These are phyloP conservation scores for Isatis tinctoria DNA, from an alignment of 345 rosid species.

Conservation along the genomic window DNA sequence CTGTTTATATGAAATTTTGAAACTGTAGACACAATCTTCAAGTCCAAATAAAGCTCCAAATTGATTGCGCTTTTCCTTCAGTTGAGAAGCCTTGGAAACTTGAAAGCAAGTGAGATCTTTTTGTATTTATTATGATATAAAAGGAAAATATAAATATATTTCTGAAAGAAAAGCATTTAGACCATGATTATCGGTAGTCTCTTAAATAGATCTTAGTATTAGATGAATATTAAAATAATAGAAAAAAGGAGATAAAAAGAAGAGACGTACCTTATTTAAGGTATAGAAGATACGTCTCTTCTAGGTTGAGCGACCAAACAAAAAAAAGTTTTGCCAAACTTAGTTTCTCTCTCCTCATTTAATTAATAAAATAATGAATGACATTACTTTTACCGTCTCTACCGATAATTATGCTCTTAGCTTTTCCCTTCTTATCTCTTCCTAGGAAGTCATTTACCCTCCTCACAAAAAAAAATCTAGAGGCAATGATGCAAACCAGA, in stretches of 20 bases:
- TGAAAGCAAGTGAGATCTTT: background rate
- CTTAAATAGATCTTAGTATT: too few species aligned
- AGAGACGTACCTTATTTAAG: too few species aligned
- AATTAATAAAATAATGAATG: too few species aligned
- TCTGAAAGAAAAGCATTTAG: background rate
- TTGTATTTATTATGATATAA: background rate
- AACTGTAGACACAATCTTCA: background rate
- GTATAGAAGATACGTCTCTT: too few species aligned
- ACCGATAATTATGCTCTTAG: too few species aligned
- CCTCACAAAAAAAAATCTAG: slow-evolving; percentile 28
- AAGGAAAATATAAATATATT: background rate
- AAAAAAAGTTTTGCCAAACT: too few species aligned
- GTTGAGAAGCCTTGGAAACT: background rate
- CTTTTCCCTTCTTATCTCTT: slow-evolving; percentile 14
- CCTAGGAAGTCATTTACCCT: slow-evolving; percentile 17
- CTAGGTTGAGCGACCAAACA: too few species aligned
- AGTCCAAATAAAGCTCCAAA: background rate
- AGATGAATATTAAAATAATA: too few species aligned
- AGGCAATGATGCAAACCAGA: slow-evolving; percentile 36
- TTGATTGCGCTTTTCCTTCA: background rate
- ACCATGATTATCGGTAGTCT: too few species aligned
- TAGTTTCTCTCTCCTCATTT: too few species aligned
- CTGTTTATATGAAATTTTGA: background rate
- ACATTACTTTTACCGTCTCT: too few species aligned
- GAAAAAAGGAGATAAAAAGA: too few species aligned